Conservation (phyloP, 2,329 filamentous ascomycete species). For the Trichoderma hamatum region DNA sequence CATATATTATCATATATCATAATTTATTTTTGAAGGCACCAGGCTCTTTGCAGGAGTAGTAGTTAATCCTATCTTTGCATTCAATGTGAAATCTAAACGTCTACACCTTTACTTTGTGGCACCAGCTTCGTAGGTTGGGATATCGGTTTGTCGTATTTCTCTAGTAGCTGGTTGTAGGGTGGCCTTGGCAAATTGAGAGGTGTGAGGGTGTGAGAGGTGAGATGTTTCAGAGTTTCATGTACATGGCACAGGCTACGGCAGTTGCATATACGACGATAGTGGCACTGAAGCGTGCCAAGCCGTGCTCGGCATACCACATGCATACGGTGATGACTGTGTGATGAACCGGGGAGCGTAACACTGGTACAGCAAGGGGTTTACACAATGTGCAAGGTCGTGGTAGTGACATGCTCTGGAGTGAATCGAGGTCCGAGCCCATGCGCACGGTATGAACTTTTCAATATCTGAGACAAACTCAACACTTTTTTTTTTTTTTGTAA, state of each 20-base stretch:
- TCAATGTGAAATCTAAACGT: not conserved
- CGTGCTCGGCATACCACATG: not conserved
- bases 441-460: not conserved
- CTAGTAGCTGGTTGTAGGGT: not conserved
- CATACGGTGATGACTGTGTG: not conserved
- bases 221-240: not conserved
- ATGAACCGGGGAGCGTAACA: not conserved
- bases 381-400: not conserved
- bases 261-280: not conserved
- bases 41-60: not conserved
- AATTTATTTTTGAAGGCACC: not conserved
- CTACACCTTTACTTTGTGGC: not conserved
- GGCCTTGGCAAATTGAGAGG: not conserved
- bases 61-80: not conserved
- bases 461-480: not conserved
- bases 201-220: not conserved
- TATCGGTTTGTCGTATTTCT: not conserved
- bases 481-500: not conserved
- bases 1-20: too few species aligned
- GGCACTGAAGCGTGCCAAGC: not conserved
- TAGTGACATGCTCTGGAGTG: not conserved
- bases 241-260: conserved; percentile 8
- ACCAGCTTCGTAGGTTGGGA: not conserved
- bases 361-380: not conserved
- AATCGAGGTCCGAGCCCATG: not conserved